Conservation (phyloP, 1,139 yeast species). For the Wickerhamiella pararugosa region DNA sequence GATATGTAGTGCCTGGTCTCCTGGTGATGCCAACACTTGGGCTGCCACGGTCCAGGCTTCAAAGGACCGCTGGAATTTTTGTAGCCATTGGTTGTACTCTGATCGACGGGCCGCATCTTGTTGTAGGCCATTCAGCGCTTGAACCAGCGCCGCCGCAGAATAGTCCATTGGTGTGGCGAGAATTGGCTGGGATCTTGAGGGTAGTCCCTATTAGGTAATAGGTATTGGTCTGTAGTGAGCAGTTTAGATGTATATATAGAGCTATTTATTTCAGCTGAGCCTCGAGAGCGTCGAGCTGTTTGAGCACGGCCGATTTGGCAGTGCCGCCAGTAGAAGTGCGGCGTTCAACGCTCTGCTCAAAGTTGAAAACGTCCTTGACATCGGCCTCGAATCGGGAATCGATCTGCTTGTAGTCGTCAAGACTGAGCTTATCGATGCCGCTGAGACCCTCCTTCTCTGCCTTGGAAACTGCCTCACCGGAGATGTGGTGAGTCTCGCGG, state of each 20-base stretch:
- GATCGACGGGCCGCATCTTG: conserved; percentile 38
- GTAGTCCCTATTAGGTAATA: neutral
- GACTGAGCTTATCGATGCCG: conserved; percentile 65
- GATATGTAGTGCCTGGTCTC: conserved; percentile 40
- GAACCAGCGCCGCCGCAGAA: conserved; percentile 7
- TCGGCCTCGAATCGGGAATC: conserved; percentile 70
- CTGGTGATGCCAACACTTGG: conserved; percentile 20
- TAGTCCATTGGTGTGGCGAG: conserved; percentile 4
- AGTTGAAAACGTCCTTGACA: conserved; percentile 70
- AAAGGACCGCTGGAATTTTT: conserved; percentile 59
- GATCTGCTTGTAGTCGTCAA: conserved; percentile 64
- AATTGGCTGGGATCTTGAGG: neutral
- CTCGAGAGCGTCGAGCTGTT: conserved; percentile 40
- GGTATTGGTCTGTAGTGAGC: neutral
- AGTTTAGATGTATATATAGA: neutral
- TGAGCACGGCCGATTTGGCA: conserved; percentile 72
- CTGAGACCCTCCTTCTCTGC: conserved; percentile 67
- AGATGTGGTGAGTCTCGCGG: conserved; percentile 96
- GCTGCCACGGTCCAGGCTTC: conserved; percentile 29
- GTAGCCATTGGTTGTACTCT: conserved; percentile 53
- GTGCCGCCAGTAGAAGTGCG: conserved; percentile 96
- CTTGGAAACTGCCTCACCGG: conserved; percentile 88
- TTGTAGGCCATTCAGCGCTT: conserved; percentile 50
- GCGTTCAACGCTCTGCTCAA: conserved; percentile 90
- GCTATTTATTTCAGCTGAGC: conserved; percentile 10